Evolutionary conservation across 257 asterid genomes (phyloP).

Genomic region (Solanum megistacrolobum): DNA sequence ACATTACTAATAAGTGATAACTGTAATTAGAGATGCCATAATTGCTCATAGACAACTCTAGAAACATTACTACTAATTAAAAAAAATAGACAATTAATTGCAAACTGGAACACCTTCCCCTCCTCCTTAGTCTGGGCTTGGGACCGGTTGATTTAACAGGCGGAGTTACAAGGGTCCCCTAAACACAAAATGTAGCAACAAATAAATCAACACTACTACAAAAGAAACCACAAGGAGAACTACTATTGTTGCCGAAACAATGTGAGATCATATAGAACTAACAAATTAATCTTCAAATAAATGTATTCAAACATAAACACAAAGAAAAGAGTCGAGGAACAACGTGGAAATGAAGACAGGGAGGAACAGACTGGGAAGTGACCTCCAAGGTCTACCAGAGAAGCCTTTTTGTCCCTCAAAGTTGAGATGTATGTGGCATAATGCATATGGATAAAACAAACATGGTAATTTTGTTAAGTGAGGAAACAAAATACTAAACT

Average conservation of each 20-base stretch:
- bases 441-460: no score
- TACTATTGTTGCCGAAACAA: background rate
- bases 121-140: background rate
- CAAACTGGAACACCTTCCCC: background rate
- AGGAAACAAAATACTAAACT: no score
- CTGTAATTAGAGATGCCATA: background rate
- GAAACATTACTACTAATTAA: background rate
- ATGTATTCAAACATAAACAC: background rate
- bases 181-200: background rate
- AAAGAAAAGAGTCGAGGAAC: background rate
- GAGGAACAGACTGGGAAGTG: background rate
- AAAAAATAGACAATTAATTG: background rate
- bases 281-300: background rate
- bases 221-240: background rate
- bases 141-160: background rate
- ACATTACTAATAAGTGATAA: background rate
- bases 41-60: background rate
- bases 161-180: background rate
- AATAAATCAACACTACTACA: background rate
- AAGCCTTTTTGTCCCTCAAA: background rate
- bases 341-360: background rate
- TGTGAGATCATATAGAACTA: background rate
- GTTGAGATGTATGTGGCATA: background rate
- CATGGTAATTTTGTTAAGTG: no score
- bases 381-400: background rate